Evolutionary conservation across 768 basidiomycete species (phyloP).

Genomic region (Hysterangium stoloniferum): DNA sequence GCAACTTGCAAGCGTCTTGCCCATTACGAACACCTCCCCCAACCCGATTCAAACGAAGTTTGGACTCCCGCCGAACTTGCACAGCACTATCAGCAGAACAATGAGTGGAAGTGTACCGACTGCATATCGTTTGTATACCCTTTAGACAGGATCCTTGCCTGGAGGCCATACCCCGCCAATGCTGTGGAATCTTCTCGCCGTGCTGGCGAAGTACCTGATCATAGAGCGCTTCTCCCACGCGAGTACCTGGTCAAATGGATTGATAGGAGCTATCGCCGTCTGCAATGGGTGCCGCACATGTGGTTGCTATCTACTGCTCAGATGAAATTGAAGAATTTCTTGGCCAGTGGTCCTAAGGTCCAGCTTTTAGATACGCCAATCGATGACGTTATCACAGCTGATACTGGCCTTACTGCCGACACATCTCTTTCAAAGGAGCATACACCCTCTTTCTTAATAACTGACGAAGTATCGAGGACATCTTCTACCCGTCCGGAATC

Average conservation of each 20-base stretch:
- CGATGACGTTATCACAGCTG: constrained; percentile 18
- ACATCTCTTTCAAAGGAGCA: constrained; percentile 18
- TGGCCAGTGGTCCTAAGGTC: constrained; percentile 59
- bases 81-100: constrained; percentile 46
- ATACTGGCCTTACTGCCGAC: constrained; percentile 24
- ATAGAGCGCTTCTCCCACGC: constrained; percentile 62
- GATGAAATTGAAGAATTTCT: constrained; percentile 71
- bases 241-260: constrained; percentile 93
- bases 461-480: constrained; percentile 28
- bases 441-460: constrained; percentile 28
- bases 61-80: constrained; percentile 41
- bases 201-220: constrained; percentile 35
- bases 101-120: constrained; percentile 65
- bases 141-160: constrained; percentile 83
- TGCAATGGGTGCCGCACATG: constrained; percentile 88
- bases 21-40: constrained; percentile 70
- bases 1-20: constrained; percentile 72
- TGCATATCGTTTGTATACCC: constrained; percentile 64
- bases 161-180: constrained; percentile 73
- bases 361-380: constrained; percentile 47
- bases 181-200: constrained; percentile 45
- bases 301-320: constrained; percentile 70
- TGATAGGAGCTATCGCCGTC: constrained; percentile 66
- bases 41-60: constrained; percentile 32
- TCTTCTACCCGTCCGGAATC: constrained; percentile 28